Percentiles rank a stretch among this genome's conserved stretches.
These are phyloP conservation scores for Coprinopsis strossmayeri DNA, from an alignment of 768 basidiomycete genomes.

Conservation along the genomic window DNA sequence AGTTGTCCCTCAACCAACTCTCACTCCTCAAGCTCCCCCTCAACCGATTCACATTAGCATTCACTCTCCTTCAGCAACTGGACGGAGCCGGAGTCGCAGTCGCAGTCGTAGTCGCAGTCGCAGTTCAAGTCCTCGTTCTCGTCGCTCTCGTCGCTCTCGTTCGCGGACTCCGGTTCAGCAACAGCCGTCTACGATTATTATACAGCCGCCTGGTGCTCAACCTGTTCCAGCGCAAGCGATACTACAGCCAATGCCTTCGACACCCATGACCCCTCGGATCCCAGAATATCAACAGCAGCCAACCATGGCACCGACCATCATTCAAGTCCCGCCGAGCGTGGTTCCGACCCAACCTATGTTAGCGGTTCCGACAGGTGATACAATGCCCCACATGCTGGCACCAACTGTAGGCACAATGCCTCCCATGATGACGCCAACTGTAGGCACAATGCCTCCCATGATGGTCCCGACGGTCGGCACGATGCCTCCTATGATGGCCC, in stretches of 20 bases:
- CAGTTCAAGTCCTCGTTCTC: slow-evolving; percentile 14
- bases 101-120: slow-evolving; percentile 14
- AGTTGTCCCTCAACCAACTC: too few species aligned
- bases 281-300: background rate
- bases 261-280: background rate
- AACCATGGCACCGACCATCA: background rate
- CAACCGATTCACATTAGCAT: background rate
- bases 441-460: background rate
- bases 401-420: background rate
- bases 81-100: slow-evolving; percentile 14
- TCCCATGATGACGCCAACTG: background rate
- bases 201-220: background rate
- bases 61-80: slow-evolving; percentile 11
- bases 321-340: background rate
- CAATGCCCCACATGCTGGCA: background rate
- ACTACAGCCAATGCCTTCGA: background rate
- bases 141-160: slow-evolving; percentile 8
- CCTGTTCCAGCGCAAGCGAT: background rate
- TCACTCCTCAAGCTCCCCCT: background rate
- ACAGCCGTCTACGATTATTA: slow-evolving; percentile 9
- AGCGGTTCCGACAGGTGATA: background rate
- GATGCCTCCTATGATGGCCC: background rate
- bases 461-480: background rate
- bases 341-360: background rate
- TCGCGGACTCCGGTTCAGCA: background rate